Evolutionary conservation across 768 basidiomycete genomes (phyloP), one percentile per base, ranked within the genome.

Genomic region (Boletellus ananiceps): DNA sequence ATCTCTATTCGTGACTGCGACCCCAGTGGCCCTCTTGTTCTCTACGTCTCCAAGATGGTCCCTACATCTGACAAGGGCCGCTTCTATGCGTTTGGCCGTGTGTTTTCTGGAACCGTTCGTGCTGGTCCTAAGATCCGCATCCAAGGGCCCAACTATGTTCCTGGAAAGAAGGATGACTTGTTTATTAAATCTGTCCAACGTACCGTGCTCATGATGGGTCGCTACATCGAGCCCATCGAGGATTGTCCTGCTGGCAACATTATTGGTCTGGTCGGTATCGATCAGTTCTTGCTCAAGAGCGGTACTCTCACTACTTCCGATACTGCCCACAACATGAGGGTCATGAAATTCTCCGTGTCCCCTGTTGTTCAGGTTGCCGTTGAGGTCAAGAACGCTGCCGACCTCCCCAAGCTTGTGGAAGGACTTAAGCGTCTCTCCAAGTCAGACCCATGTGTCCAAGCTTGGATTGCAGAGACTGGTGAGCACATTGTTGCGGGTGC

Each of bases 21-120:
- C 74, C 88, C 96, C 69, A 86, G 84, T 39, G 96, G 85, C 45
- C 96, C 96, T 57, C 87, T 99, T 55, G 93, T 98, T 66, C 82
- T 95, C 56, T 99, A 99, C 74, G 79, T 99, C 74, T 98, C 96
- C 59, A 98, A 98, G 84, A 98, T 99, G 96, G 96, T 98, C 63
- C 96, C 96, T 55, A 97, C 96, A 36, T 96, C 96, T 60, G 96
- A 99, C 73, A 98, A 98, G 76, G 96, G 96, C 65, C 93, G 96
- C 53, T 99, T 98, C 88, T 98, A 98, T 73, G 96, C 96, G 54
- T 99, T 99, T 72, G 96, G 96, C 73, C 96, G 96, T 81, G 86
- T 99, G 76, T 99, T 99, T 82, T 90, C 96, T 56, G 96, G 96
- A 66, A 98, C 93, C 54, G 93, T 98, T 66, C 85, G 82, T 59